Percentiles rank a stretch among this genome's conserved stretches.
Conservation (phyloP, 768 basidiomycete species). For the Chalciporus pseudorubinellus region DNA sequence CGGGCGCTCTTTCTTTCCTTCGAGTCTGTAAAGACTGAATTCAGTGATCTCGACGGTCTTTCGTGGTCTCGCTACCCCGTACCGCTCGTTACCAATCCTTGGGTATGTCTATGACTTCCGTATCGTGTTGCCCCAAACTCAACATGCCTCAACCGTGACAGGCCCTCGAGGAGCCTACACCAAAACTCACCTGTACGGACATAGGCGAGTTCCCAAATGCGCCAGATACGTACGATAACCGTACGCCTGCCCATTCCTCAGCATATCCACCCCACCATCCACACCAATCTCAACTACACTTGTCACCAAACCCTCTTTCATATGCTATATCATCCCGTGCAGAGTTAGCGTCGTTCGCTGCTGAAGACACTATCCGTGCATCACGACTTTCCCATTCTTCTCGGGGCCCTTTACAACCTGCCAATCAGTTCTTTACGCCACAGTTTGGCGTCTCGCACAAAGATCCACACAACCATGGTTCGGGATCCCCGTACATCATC, state of each 20-base stretch:
- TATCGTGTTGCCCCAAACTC: not conserved
- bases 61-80: slow-evolving; percentile 45
- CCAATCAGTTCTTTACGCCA: slow-evolving; percentile 24
- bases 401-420: slow-evolving; percentile 24
- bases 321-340: slow-evolving; percentile 38
- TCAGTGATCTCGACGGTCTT: slow-evolving; percentile 58
- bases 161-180: slow-evolving; percentile 30
- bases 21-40: slow-evolving; percentile 56
- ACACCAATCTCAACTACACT: slow-evolving; percentile 2
- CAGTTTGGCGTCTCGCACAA: slow-evolving; percentile 4
- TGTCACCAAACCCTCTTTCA: slow-evolving; percentile 4
- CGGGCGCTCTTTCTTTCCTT: slow-evolving; percentile 41
- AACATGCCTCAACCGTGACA: slow-evolving; percentile 3
- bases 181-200: slow-evolving; percentile 23
- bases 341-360: slow-evolving; percentile 34
- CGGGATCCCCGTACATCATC: slow-evolving; percentile 5
- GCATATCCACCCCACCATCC: not conserved
- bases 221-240: slow-evolving; percentile 7
- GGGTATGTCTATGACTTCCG: slow-evolving; percentile 18
- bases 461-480: slow-evolving; percentile 8
- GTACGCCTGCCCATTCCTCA: slow-evolving; percentile 11
- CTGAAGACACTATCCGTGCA: slow-evolving; percentile 42
- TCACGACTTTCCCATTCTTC: slow-evolving; percentile 22
- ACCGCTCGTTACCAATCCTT: slow-evolving; percentile 25
- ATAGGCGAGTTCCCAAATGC: slow-evolving; percentile 14